Percentiles rank a stretch among this genome's conserved stretches.
These are phyloP conservation scores for Spergularia azorica DNA, from an alignment of 179 eudicot species.

Conservation along the genomic window DNA sequence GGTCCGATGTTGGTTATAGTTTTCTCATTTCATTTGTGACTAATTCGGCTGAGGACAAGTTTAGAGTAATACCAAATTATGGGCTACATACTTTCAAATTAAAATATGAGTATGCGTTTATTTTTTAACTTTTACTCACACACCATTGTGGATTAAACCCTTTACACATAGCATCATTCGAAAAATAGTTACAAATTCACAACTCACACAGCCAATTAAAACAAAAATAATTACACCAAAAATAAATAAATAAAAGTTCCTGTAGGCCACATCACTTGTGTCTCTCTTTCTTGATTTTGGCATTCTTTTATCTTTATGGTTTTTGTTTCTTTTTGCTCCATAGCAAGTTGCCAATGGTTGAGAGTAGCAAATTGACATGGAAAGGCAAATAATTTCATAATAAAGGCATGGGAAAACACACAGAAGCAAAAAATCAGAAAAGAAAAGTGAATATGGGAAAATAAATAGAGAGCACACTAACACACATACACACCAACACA, in stretches of 20 bases:
- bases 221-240: neutral
- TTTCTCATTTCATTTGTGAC: no score
- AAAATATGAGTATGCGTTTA: no score
- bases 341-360: constrained; percentile 10
- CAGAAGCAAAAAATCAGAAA: neutral
- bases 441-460: neutral
- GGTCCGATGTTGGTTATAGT: no score
- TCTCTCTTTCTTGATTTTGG: neutral
- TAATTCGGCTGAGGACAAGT: no score
- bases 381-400: neutral
- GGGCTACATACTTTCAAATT: no score
- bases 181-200: neutral
- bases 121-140: neutral
- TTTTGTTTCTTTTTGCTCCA: constrained; percentile 1
- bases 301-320: neutral
- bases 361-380: constrained; percentile 4
- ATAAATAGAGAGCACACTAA: neutral
- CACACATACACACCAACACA: neutral
- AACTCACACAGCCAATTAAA: no score
- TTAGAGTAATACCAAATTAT: no score
- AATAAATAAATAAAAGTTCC: neutral
- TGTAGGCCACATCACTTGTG: constrained; percentile 2
- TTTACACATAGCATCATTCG: neutral
- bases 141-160: neutral
- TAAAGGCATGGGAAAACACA: constrained; percentile 12